Evolutionary conservation across 2,329 filamentous ascomycete species (phyloP).

Genomic region (Colletotrichum eleusines): DNA sequence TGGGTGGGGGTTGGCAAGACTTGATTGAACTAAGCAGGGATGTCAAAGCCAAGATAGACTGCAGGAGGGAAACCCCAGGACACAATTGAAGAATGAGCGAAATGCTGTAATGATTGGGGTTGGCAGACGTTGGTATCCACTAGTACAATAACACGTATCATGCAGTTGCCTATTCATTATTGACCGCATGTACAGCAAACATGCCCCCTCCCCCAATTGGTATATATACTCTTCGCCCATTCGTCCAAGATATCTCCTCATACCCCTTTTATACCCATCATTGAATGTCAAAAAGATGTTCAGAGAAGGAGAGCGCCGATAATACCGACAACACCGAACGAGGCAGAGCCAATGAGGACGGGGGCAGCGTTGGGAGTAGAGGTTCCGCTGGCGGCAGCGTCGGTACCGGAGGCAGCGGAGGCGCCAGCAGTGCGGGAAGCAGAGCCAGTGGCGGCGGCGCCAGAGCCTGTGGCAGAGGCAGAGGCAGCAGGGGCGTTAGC

Average conservation of each 20-base stretch:
- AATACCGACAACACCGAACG: constrained; percentile 60
- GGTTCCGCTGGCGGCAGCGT: constrained; percentile 46
- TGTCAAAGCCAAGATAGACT: too few species aligned
- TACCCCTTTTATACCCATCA: constrained; percentile 1
- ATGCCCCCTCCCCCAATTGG: constrained; percentile 15
- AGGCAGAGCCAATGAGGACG: constrained; percentile 55
- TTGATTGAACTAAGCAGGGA: background rate
- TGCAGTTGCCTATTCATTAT: constrained; percentile 25
- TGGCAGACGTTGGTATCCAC: background rate
- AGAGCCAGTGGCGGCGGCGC: constrained; percentile 34
- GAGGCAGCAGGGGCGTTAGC: constrained; percentile 46
- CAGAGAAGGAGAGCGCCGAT: constrained; percentile 65
- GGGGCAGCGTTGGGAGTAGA: constrained; percentile 50
- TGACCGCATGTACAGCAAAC: constrained; percentile 26
- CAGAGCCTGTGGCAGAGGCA: constrained; percentile 42
- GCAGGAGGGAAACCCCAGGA: background rate
- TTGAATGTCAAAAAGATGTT: constrained; percentile 38
- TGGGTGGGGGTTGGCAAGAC: background rate
- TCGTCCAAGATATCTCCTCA: background rate
- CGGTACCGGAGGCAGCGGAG: constrained; percentile 43
- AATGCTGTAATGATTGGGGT: constrained; percentile 3
- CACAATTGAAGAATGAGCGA: background rate
- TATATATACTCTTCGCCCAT: constrained; percentile 29
- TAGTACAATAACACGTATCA: constrained; percentile 29
- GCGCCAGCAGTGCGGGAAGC: constrained; percentile 41